Evolutionary conservation across 805 yeast species (phyloP).

Genomic region (Metschnikowia arizonensis): DNA sequence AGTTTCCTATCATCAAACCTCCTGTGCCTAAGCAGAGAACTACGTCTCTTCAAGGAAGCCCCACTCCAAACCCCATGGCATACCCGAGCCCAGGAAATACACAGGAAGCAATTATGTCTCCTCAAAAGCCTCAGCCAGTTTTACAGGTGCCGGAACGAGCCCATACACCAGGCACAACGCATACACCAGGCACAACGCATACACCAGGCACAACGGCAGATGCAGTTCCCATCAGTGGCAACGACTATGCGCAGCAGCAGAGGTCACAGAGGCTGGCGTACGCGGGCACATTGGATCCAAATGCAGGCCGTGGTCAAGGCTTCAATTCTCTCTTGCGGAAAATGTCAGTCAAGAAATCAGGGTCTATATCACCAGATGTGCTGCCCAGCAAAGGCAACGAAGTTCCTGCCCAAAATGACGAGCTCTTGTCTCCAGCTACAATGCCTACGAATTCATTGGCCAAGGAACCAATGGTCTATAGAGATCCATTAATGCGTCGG

Average conservation of each 20-base stretch:
- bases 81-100: slow-evolving; percentile 7
- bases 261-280: slow-evolving; percentile 9
- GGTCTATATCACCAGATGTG: slow-evolving; percentile 12
- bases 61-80: neutral
- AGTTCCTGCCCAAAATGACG: neutral
- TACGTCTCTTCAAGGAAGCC: slow-evolving; percentile 1
- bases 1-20: neutral
- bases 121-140: slow-evolving; percentile 3
- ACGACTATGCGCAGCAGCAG: slow-evolving; percentile 1
- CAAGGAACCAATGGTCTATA: too few species aligned
- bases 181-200: too few species aligned
- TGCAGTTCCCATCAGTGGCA: neutral
- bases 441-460: neutral
- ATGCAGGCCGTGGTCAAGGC: slow-evolving; percentile 24
- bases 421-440: neutral
- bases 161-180: slow-evolving; percentile 27
- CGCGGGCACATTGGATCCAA: slow-evolving; percentile 33
- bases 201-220: slow-evolving; percentile 20
- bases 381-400: slow-evolving; percentile 6
- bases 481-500: slow-evolving; percentile 49
- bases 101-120: neutral
- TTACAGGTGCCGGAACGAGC: slow-evolving; percentile 36
- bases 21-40: slow-evolving; percentile 3
- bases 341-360: slow-evolving; percentile 33
- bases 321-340: slow-evolving; percentile 36